Evolutionary conservation across 2,329 filamentous ascomycete species (phyloP), one percentile per base, ranked within the genome.

Genomic region (Aspergillus fumigatus): DNA sequence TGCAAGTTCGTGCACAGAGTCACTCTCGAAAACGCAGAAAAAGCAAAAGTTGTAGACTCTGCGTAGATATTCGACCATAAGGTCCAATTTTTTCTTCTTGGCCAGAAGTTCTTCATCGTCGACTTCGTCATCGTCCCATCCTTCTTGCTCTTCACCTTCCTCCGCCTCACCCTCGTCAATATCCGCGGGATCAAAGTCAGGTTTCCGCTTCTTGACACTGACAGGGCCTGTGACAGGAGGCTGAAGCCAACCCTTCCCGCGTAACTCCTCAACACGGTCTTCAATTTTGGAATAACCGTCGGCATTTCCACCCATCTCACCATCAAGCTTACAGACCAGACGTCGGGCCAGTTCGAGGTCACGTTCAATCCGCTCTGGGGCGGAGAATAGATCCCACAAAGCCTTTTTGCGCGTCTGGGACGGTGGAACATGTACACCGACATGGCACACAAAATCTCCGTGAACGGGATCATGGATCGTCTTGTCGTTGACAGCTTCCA

Each of bases 21-120:
- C 94, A 69, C 92, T 94, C 76, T 99, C 94, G 65, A 99, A 97
- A 4, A 99, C 95, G 73, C 94, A 99, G 79, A 97, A 99, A 80
- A 99, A 97, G 79, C 94, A 99, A 77, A 99, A 97, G 76, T 94
- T 97, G 82, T 95, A 96, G 52, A 99, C 94, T 17, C 94, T 88
- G 52, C 94, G 91, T 58, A 99, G 82, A 72, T 99, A 99, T 76
- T 99, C 94, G 53, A 97, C 94, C 73, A 96, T 82, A 38, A 99
- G 81, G 75, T 99, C 94, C 51, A 99, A 84, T 69, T 94, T 92
- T 80, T 99, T 97, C 83, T 97, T 97, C 81, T 96, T 94, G 43
- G 87, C 83, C 54, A 97, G 74, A 41, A 97, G 79, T 43, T 97
- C 91, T 69, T 96, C 91, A 67, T 96, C 91, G 65, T 99, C 93